A percentile compares a stretch with the other conserved stretches of the same genome.
These are phyloP conservation scores for Geotrichum bryndzae DNA, from an alignment of 1,139 yeast species.

Conservation along the genomic window DNA sequence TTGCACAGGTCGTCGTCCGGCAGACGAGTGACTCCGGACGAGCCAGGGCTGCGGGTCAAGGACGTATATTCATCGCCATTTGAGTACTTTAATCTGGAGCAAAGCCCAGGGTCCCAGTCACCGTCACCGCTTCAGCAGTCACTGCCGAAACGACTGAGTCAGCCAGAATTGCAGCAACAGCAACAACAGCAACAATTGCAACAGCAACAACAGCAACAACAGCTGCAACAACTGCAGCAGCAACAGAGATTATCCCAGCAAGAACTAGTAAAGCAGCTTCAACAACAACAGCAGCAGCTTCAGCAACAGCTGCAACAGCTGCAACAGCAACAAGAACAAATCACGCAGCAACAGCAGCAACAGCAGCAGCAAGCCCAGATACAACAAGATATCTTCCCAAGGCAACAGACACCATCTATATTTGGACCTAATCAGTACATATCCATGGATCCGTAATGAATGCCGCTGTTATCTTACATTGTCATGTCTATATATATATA, in stretches of 20 bases:
- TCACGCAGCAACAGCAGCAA: neutral
- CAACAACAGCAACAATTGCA: slow-evolving; percentile 1
- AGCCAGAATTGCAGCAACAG: neutral
- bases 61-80: slow-evolving; percentile 11
- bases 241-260: neutral
- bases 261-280: neutral
- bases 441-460: neutral
- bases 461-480: too few relatives aligned
- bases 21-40: neutral
- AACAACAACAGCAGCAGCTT: neutral
- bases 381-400: neutral
- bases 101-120: slow-evolving; percentile 5
- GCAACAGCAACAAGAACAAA: neutral
- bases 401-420: neutral
- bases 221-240: neutral
- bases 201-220: slow-evolving; percentile 1
- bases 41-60: slow-evolving; percentile 4
- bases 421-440: neutral
- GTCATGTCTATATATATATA: too few relatives aligned
- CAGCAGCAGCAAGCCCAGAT: neutral
- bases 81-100: slow-evolving; percentile 1
- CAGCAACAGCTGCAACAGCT: neutral
- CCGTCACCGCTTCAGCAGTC: neutral
- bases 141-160: neutral
- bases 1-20: slow-evolving; percentile 4